These are phyloP conservation scores for Skeletonema grethae DNA, from an alignment of 108 stramenopile species.

Conservation along the genomic window DNA sequence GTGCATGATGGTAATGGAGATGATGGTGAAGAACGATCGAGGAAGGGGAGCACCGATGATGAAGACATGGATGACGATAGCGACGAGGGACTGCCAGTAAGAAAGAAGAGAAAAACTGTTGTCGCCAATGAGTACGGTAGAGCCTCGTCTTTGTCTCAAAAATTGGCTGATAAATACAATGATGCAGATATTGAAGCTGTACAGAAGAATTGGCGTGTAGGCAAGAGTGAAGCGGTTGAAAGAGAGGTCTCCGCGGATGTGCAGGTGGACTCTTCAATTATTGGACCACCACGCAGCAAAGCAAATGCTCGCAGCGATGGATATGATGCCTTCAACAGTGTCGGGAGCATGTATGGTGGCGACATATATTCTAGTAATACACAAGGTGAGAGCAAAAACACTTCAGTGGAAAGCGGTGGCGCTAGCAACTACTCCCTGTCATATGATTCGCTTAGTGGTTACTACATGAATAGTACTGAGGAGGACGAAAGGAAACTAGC, in stretches of 20 bases:
- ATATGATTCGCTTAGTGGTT: conserved; percentile 20
- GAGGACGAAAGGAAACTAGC: conserved; percentile 9
- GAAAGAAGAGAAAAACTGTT: conserved; percentile 28
- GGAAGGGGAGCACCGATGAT: conserved; percentile 11
- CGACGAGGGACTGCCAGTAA: not conserved
- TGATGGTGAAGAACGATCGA: conserved; percentile 3
- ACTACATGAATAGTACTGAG: conserved; percentile 12
- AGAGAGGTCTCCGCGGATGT: not conserved
- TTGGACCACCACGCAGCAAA: conserved; percentile 27
- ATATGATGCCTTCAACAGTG: conserved; percentile 41
- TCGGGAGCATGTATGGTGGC: conserved; percentile 43
- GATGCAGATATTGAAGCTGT: conserved; percentile 30
- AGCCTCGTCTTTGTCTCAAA: conserved; percentile 35
- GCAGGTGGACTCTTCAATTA: conserved; percentile 44
- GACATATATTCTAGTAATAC: not conserved
- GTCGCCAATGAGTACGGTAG: not conserved
- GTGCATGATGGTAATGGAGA: conserved; percentile 21
- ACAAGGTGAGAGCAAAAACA: not conserved
- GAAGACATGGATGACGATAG: conserved; percentile 13
- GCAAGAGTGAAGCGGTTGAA: not conserved
- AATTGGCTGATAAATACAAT: conserved; percentile 35
- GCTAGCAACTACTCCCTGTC: not conserved
- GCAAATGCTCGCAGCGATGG: conserved; percentile 1
- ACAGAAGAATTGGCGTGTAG: conserved; percentile 4
- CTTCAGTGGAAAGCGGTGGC: not conserved